phyloP scores from a whole-genome alignment of 305 asterid species.

The Solanum chacoense region DNA sequence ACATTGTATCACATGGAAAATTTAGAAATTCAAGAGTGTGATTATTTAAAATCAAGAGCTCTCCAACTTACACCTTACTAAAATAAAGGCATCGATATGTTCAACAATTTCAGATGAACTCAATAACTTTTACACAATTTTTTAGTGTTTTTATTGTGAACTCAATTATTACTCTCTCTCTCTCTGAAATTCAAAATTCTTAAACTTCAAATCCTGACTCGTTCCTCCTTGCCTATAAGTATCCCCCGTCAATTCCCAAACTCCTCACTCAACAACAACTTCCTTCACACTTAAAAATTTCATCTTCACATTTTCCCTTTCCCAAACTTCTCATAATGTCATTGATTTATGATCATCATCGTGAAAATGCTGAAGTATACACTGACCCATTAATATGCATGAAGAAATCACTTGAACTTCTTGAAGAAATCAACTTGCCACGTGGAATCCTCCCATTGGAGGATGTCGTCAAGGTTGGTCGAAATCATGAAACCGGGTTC shows the following conservation, averaged over 20 bases:
- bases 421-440: slow-evolving; percentile 51
- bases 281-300: background rate
- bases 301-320: background rate
- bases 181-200: rapidly evolving
- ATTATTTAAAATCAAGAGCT: background rate
- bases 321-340: background rate
- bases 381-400: slow-evolving; percentile 57
- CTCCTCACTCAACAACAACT: background rate
- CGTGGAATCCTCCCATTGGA: slow-evolving; percentile 60
- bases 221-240: background rate
- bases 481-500: slow-evolving; percentile 51
- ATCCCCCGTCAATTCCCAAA: background rate
- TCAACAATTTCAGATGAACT: too few species aligned
- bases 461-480: slow-evolving; percentile 48
- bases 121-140: too few species aligned
- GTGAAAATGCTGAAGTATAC: slow-evolving; percentile 20
- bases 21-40: background rate
- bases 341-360: background rate
- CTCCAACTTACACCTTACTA: background rate
- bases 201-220: background rate
- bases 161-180: background rate
- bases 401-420: slow-evolving; percentile 50
- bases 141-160: background rate
- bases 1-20: background rate
- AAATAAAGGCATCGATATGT: background rate